A percentile compares a stretch with the other conserved stretches of the same genome.
Evolutionary conservation across 768 basidiomycete species (phyloP).

Genomic region (Trametes meyenii): DNA sequence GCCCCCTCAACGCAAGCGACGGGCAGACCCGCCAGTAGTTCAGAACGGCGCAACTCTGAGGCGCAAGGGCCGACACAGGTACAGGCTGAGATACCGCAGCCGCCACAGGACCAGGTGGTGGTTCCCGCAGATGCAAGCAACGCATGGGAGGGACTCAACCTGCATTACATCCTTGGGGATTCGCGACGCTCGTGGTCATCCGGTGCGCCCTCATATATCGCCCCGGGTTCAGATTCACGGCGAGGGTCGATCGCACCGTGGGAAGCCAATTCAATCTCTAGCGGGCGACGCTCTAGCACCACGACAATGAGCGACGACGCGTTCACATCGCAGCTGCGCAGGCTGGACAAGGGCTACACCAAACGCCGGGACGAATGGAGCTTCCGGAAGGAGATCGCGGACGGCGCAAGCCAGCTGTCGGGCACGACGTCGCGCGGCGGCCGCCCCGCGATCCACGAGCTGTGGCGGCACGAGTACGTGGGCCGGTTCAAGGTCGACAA

Average conservation of each 20-base stretch:
- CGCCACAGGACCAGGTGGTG: constrained; percentile 8
- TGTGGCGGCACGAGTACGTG: constrained; percentile 66
- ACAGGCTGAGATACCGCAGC: constrained; percentile 1
- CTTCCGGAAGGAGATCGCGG: constrained; percentile 56
- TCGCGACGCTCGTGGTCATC: constrained; percentile 33
- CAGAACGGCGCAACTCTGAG: constrained; percentile 57
- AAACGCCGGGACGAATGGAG: constrained; percentile 54
- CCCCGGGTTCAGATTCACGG: constrained; percentile 19
- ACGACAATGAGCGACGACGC: constrained; percentile 42
- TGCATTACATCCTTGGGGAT: constrained; percentile 45
- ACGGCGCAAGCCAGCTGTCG: constrained; percentile 29
- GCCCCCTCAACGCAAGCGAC: constrained; percentile 42
- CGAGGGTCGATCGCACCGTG: constrained; percentile 24
- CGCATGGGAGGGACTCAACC: constrained; percentile 47
- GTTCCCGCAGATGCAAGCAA: constrained; percentile 4
- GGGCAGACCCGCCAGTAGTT: constrained; percentile 44
- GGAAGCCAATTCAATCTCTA: constrained; percentile 22
- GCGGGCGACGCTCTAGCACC: constrained; percentile 37
- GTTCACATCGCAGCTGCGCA: constrained; percentile 41
- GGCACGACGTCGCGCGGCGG: constrained; percentile 21
- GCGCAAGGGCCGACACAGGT: constrained; percentile 38
- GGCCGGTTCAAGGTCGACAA: constrained; percentile 66
- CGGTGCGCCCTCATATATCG: constrained; percentile 26
- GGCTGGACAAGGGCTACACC: constrained; percentile 46
- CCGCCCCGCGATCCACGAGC: constrained; percentile 54